These are phyloP conservation scores for Boletus coccyginus DNA, from an alignment of 768 basidiomycete genomes.

Conservation along the genomic window DNA sequence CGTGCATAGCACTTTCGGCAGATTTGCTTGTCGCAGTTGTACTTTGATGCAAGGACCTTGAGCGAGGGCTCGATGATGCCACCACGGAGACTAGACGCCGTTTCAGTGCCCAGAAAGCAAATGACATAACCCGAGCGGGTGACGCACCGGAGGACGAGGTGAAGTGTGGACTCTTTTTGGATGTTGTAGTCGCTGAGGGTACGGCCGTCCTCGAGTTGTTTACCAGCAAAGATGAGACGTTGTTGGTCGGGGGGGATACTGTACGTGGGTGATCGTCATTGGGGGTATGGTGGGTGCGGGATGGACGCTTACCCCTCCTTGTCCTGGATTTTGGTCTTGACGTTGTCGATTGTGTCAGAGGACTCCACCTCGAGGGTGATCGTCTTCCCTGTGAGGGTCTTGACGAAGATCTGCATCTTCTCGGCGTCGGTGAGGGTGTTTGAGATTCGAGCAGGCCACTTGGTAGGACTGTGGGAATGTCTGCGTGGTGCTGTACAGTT, in stretches of 20 bases:
- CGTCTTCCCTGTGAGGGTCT: slow-evolving; percentile 68
- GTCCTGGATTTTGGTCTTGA: slow-evolving; percentile 45
- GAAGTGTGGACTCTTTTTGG: slow-evolving; percentile 97
- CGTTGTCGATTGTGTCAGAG: slow-evolving; percentile 29
- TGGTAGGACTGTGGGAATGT: slow-evolving; percentile 18
- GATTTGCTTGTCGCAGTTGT: slow-evolving; percentile 99
- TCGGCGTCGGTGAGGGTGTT: slow-evolving; percentile 6
- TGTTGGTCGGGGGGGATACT: slow-evolving; percentile 29
- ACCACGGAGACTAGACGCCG: slow-evolving; percentile 32
- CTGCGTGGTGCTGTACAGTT: slow-evolving; percentile 31
- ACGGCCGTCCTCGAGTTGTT: slow-evolving; percentile 98
- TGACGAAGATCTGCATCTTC: slow-evolving; percentile 74
- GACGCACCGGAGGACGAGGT: slow-evolving; percentile 89
- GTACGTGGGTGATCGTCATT: slow-evolving; percentile 29
- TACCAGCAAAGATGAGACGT: slow-evolving; percentile 67
- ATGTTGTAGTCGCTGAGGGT: slow-evolving; percentile 97
- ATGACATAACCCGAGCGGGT: not conserved
- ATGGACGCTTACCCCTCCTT: slow-evolving; percentile 58
- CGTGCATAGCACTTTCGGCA: slow-evolving; percentile 99
- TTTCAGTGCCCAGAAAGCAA: not conserved
- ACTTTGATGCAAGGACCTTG: slow-evolving; percentile 94
- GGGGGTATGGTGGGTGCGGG: too few relatives aligned
- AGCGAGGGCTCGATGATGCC: slow-evolving; percentile 99
- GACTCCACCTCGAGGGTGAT: slow-evolving; percentile 32
- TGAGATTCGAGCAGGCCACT: not conserved